phyloP scores from a whole-genome alignment of 352 stramenopile genomes.

The Vaucheria bursata region DNA sequence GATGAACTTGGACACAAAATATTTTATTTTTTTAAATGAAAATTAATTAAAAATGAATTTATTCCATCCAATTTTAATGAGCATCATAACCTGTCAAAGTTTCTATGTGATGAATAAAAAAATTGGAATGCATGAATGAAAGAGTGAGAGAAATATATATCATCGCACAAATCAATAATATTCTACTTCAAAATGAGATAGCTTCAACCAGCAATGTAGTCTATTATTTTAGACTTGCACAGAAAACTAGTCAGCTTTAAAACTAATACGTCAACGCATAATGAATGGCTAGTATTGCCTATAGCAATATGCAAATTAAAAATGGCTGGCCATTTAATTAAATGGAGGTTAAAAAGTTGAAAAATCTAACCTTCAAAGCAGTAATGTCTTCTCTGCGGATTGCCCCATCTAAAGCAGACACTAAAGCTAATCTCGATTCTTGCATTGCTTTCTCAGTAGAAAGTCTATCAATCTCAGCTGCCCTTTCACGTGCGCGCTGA shows the following conservation, averaged over 20 bases:
- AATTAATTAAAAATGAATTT: no score
- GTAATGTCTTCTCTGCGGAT: slow-evolving; percentile 5
- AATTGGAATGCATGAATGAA: no score
- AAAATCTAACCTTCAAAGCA: slow-evolving; percentile 13
- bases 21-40: no score
- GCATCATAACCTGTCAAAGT: no score
- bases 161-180: slow-evolving; percentile 4
- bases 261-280: not conserved
- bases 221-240: not conserved
- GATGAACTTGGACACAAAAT: not conserved
- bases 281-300: not conserved
- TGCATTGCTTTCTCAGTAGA: not conserved
- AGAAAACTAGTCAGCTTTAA: not conserved
- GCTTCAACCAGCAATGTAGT: not conserved
- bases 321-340: slow-evolving; percentile 13
- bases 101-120: no score
- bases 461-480: not conserved
- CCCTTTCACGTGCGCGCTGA: slow-evolving; percentile 8
- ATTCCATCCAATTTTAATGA: no score
- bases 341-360: slow-evolving; percentile 1
- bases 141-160: no score
- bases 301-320: not conserved
- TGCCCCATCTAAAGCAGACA: slow-evolving; percentile 1
- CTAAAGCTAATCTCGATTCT: slow-evolving; percentile 11
- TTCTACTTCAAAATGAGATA: slow-evolving; percentile 8